Percentiles rank a stretch among this genome's conserved stretches.
Conservation (phyloP, 2,329 filamentous ascomycete species). For the Penicillium freii region DNA sequence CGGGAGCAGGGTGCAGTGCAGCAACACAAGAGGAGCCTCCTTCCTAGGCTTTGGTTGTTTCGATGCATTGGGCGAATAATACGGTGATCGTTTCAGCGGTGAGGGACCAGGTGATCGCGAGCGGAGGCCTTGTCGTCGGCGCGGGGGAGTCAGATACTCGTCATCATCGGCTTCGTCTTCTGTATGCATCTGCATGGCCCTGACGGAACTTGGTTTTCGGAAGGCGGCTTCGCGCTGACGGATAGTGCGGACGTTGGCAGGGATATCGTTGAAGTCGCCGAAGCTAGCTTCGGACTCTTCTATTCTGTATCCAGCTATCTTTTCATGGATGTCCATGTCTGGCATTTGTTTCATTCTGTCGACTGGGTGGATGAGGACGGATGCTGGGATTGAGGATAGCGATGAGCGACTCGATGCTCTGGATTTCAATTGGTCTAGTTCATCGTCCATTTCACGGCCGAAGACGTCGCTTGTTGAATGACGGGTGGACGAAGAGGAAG, state of each 20-base stretch:
- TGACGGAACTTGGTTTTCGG: constrained; percentile 47
- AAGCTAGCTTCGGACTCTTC: constrained; percentile 24
- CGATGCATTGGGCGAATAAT: constrained; percentile 33
- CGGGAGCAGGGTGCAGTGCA: constrained; percentile 60
- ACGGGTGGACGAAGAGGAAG: constrained; percentile 34
- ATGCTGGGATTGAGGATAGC: constrained; percentile 42
- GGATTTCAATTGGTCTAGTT: constrained; percentile 27
- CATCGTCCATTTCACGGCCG: constrained; percentile 29
- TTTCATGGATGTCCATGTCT: constrained; percentile 20
- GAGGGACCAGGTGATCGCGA: constrained; percentile 38
- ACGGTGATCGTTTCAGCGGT: constrained; percentile 34
- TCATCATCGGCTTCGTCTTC: constrained; percentile 43
- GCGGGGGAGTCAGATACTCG: constrained; percentile 39
- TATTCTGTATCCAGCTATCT: constrained; percentile 22
- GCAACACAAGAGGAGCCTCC: constrained; percentile 58
- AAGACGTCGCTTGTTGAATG: constrained; percentile 30
- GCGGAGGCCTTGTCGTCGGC: constrained; percentile 31
- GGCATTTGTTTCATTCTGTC: constrained; percentile 25
- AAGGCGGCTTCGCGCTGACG: constrained; percentile 40
- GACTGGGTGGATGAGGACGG: constrained; percentile 36
- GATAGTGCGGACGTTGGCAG: constrained; percentile 27
- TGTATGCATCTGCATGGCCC: constrained; percentile 46
- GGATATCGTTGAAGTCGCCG: constrained; percentile 22
- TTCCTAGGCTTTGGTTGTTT: constrained; percentile 38
- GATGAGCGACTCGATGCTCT: constrained; percentile 42